These are phyloP conservation scores for Hyaloscypha finlandica DNA, from an alignment of 495 filamentous ascomycete genomes.

Conservation along the genomic window DNA sequence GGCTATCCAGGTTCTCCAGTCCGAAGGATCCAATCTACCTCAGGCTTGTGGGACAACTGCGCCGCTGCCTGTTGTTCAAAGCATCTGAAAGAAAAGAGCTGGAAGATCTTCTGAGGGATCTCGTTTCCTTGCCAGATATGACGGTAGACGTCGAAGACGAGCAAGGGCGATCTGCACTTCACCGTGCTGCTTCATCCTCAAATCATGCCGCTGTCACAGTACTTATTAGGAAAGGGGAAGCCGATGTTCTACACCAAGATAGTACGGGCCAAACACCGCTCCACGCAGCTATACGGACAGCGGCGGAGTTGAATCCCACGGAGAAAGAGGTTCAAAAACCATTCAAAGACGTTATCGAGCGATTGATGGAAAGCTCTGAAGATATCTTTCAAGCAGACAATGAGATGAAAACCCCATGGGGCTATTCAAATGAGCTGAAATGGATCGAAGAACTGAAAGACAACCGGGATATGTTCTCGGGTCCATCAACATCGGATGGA, in stretches of 20 bases:
- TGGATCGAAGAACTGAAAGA: background rate
- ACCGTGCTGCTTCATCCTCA: background rate
- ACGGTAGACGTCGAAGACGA: background rate
- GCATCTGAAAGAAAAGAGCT: background rate
- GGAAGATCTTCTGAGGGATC: background rate
- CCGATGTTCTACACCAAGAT: background rate
- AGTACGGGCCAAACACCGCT: background rate
- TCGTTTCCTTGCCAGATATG: background rate
- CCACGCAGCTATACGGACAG: background rate
- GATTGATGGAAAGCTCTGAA: background rate
- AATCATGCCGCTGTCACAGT: background rate
- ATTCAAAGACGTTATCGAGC: background rate
- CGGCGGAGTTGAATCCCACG: background rate
- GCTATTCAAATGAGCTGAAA: background rate
- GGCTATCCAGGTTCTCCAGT: background rate
- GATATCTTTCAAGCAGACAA: background rate
- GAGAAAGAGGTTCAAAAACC: background rate
- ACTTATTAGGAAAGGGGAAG: background rate
- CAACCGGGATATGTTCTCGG: background rate
- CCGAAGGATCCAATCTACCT: background rate
- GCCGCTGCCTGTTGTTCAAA: background rate
- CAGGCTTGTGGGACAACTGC: background rate
- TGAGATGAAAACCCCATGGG: background rate
- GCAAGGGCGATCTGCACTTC: background rate
- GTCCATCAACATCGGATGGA: background rate